Evolutionary conservation across 371 early-diverging fungal genomes (phyloP).

Genomic region (Mucor sp.): DNA sequence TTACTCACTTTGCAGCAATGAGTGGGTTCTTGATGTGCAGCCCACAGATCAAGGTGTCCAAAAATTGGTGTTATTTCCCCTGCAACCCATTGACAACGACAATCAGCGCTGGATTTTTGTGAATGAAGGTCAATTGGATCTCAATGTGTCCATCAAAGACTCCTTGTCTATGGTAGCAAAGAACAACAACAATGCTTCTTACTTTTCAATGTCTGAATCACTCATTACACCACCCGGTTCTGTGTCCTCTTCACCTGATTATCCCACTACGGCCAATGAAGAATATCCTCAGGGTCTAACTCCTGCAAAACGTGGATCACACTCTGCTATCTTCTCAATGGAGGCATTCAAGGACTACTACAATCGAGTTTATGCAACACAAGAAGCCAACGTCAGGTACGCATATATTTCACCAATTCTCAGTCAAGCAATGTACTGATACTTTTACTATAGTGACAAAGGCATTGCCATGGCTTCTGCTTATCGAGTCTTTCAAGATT

Average conservation of each 20-base stretch:
- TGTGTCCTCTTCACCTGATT: conserved; percentile 18
- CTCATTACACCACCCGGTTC: conserved; percentile 29
- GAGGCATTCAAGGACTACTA: conserved; percentile 44
- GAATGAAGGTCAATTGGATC: conserved; percentile 27
- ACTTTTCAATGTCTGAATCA: conserved; percentile 10
- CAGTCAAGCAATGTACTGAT: neutral
- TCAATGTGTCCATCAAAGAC: conserved; percentile 11
- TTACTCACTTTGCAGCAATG: conserved; percentile 38
- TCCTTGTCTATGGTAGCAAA: conserved; percentile 2
- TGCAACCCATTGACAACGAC: conserved; percentile 46
- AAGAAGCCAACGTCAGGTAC: conserved; percentile 34
- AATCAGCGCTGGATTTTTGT: conserved; percentile 50
- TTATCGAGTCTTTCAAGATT: conserved; percentile 46
- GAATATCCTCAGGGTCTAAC: conserved; percentile 37
- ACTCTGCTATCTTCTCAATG: conserved; percentile 32
- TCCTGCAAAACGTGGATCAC: conserved; percentile 52
- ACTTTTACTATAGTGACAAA: conserved; percentile 39
- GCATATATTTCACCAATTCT: neutral
- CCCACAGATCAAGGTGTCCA: conserved; percentile 15
- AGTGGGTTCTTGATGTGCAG: conserved; percentile 52
- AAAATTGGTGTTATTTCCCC: conserved; percentile 46
- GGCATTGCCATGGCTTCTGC: conserved; percentile 54
- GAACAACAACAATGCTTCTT: neutral
- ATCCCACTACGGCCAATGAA: conserved; percentile 1
- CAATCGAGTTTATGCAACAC: conserved; percentile 28